phyloP scores from a whole-genome alignment of 352 stramenopile species.

The Phytopythium aichiense region DNA sequence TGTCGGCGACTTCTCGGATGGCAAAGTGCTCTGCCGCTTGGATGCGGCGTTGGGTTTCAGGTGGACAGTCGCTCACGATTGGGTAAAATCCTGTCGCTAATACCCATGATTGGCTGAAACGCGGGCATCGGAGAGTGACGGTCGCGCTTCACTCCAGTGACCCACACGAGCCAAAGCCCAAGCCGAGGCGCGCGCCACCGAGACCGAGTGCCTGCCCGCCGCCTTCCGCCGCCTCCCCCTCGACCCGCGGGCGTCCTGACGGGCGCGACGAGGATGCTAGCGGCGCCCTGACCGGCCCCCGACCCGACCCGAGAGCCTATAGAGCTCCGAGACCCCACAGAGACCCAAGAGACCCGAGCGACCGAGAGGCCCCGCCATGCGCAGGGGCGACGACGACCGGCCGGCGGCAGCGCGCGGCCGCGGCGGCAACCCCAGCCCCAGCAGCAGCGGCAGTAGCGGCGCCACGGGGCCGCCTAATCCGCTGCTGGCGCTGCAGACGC shows the following conservation, averaged over 20 bases:
- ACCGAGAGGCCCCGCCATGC: background rate
- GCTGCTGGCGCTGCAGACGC: slow-evolving; percentile 33
- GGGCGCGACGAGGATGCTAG: slow-evolving; percentile 21
- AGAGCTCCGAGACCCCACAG: too few relatives aligned
- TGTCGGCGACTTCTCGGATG: too few relatives aligned
- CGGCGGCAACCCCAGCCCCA: too few relatives aligned
- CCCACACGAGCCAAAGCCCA: too few relatives aligned
- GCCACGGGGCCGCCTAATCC: slow-evolving; percentile 23
- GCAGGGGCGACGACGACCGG: slow-evolving; percentile 9
- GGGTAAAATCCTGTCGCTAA: too few relatives aligned
- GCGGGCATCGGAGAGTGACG: background rate
- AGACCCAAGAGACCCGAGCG: background rate
- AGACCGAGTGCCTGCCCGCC: background rate
- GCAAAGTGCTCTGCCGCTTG: background rate
- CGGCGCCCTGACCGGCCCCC: slow-evolving; percentile 17
- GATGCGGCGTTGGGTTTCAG: too few relatives aligned
- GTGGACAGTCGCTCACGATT: too few relatives aligned
- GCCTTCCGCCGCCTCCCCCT: background rate
- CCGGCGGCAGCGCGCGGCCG: background rate
- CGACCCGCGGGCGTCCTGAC: background rate
- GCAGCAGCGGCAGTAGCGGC: too few relatives aligned
- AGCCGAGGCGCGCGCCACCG: background rate
- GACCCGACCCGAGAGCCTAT: background rate
- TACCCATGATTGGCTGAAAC: background rate
- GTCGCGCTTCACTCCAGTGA: background rate